A percentile compares a stretch with the other conserved stretches of the same genome.
Evolutionary conservation across 129 eudicot genomes (phyloP).

Genomic region (Dittrichia graveolens): DNA sequence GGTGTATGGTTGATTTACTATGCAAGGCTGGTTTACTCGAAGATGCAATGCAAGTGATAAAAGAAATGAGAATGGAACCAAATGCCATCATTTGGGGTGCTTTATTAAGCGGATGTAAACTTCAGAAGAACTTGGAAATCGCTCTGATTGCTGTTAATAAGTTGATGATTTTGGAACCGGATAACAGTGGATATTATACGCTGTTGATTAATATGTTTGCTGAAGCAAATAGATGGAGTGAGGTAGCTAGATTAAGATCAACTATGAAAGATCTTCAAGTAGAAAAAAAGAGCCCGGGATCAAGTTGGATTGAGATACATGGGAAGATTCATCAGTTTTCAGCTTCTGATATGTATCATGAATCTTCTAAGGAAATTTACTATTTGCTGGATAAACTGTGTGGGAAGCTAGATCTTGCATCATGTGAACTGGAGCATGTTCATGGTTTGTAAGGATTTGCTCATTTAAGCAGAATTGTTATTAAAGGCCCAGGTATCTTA

Average conservation of each 20-base stretch:
- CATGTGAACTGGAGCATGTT: slow-evolving; percentile 21
- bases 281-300: slow-evolving; percentile 70
- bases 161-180: slow-evolving; percentile 69
- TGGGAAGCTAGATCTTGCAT: slow-evolving; percentile 45
- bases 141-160: slow-evolving; percentile 61
- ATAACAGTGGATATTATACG: slow-evolving; percentile 70
- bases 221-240: slow-evolving; percentile 77
- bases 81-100: slow-evolving; percentile 91
- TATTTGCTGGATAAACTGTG: slow-evolving; percentile 47
- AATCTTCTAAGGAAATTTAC: slow-evolving; percentile 53
- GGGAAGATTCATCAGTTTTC: slow-evolving; percentile 71
- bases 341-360: slow-evolving; percentile 73
- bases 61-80: slow-evolving; percentile 73
- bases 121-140: slow-evolving; percentile 69
- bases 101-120: slow-evolving; percentile 76
- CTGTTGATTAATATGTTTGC: slow-evolving; percentile 81
- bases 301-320: slow-evolving; percentile 84
- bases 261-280: slow-evolving; percentile 62
- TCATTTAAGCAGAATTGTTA: neutral
- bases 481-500: no score
- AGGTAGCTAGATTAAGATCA: slow-evolving; percentile 63
- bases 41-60: slow-evolving; percentile 64
- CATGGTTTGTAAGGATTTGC: slow-evolving; percentile 19
- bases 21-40: slow-evolving; percentile 72
- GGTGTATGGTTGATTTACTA: slow-evolving; percentile 86